Percentiles rank a stretch among this genome's conserved stretches.
These are phyloP conservation scores for Mycena crocata DNA, from an alignment of 768 basidiomycete genomes.

Conservation along the genomic window DNA sequence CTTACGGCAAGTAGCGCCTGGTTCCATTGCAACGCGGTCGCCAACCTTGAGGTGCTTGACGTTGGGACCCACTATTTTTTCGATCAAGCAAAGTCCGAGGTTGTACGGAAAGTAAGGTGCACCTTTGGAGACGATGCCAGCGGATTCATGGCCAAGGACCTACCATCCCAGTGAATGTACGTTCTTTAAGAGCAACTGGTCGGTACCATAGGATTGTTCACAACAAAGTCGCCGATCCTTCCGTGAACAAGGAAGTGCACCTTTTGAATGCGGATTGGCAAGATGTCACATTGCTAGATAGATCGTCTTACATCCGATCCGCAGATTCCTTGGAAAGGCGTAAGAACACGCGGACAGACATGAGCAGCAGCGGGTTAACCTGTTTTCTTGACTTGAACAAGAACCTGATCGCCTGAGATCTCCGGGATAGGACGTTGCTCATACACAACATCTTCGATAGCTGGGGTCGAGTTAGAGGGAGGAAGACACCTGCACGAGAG, in stretches of 20 bases:
- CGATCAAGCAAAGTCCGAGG: neutral
- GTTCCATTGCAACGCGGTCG: constrained; percentile 92
- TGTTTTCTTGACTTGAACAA: constrained; percentile 93
- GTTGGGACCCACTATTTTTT: constrained; percentile 70
- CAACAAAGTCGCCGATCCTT: constrained; percentile 82
- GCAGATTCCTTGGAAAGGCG: constrained; percentile 74
- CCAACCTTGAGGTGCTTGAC: constrained; percentile 85
- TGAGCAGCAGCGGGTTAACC: constrained; percentile 54
- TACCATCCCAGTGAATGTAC: constrained; percentile 43
- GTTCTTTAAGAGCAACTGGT: neutral
- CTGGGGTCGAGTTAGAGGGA: neutral
- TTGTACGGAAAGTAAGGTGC: constrained; percentile 8
- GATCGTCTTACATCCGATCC: constrained; percentile 79
- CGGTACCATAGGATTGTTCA: constrained; percentile 81
- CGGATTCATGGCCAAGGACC: constrained; percentile 96
- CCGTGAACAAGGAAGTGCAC: constrained; percentile 86
- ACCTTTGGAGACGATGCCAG: constrained; percentile 83
- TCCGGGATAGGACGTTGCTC: constrained; percentile 83
- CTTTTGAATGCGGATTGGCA: constrained; percentile 48
- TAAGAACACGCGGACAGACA: constrained; percentile 16
- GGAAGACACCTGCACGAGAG: neutral
- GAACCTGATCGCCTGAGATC: constrained; percentile 78
- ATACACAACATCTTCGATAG: constrained; percentile 73
- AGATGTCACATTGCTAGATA: constrained; percentile 23
- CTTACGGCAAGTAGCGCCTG: constrained; percentile 84